Evolutionary conservation across 2,329 filamentous ascomycete genomes (phyloP).

Genomic region (Claviceps lovelessii): DNA sequence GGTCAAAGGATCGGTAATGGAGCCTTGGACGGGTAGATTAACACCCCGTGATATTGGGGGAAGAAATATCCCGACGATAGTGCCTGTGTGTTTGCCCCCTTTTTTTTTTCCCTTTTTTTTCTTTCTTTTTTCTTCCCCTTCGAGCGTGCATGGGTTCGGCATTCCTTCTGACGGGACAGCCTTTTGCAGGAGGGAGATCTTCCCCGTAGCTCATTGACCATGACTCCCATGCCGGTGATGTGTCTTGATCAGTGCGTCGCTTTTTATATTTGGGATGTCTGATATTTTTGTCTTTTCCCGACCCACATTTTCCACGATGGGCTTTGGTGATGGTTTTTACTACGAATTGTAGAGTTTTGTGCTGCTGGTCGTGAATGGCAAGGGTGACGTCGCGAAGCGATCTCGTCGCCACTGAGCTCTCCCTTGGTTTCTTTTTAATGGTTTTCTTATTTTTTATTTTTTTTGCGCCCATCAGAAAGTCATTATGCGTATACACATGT

Average conservation of each 20-base stretch:
- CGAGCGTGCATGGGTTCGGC: background rate
- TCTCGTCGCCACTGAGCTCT: no score
- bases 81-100: background rate
- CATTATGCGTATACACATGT: background rate
- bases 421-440: no score
- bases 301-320: no score
- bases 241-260: background rate
- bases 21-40: background rate
- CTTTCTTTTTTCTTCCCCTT: no score
- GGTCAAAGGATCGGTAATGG: background rate
- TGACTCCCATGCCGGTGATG: background rate
- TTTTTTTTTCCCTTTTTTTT: no score
- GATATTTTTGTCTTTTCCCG: no score
- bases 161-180: background rate
- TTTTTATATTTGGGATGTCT: no score
- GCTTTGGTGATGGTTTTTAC: no score
- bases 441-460: background rate
- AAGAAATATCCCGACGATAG: background rate
- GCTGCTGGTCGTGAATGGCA: no score
- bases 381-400: no score
- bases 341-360: no score
- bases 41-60: background rate
- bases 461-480: background rate
- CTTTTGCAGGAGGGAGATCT: background rate
- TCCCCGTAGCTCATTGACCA: background rate